Percentiles rank a stretch among this genome's conserved stretches.
Evolutionary conservation across 129 eudicot species (phyloP).

Genomic region (Chrysanthemum makinoi): DNA sequence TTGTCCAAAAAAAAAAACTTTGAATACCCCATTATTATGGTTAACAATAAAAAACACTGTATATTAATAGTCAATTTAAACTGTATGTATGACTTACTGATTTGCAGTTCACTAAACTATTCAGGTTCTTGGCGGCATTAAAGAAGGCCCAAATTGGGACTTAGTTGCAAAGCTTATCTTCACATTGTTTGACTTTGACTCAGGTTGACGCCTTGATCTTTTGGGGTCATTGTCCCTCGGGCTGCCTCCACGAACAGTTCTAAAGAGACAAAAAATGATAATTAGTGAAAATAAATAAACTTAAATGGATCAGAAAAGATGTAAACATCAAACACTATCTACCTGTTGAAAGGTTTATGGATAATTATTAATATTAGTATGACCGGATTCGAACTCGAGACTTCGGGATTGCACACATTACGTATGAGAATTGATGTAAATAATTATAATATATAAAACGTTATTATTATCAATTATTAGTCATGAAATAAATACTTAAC

Average conservation of each 20-base stretch:
- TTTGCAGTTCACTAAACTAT: constrained; percentile 55
- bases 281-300: neutral
- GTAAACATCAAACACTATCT: too few relatives aligned
- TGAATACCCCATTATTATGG: neutral
- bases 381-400: too few relatives aligned
- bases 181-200: constrained; percentile 52
- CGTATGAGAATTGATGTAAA: too few relatives aligned
- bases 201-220: constrained; percentile 33
- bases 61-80: neutral
- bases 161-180: constrained; percentile 74
- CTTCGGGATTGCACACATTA: too few relatives aligned
- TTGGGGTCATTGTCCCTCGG: constrained; percentile 31
- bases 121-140: constrained; percentile 63
- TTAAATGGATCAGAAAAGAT: neutral
- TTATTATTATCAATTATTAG: too few relatives aligned
- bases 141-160: constrained; percentile 72
- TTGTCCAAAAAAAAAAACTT: too few relatives aligned
- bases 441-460: too few relatives aligned
- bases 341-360: too few relatives aligned
- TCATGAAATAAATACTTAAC: too few relatives aligned
- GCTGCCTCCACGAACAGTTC: too few relatives aligned
- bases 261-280: neutral
- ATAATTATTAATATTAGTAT: too few relatives aligned
- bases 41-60: neutral
- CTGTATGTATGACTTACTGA: too few relatives aligned